Evolutionary conservation across 2,329 filamentous ascomycete species (phyloP), one percentile per base, ranked within the genome.

Genomic region (Calonectria naviculata): DNA sequence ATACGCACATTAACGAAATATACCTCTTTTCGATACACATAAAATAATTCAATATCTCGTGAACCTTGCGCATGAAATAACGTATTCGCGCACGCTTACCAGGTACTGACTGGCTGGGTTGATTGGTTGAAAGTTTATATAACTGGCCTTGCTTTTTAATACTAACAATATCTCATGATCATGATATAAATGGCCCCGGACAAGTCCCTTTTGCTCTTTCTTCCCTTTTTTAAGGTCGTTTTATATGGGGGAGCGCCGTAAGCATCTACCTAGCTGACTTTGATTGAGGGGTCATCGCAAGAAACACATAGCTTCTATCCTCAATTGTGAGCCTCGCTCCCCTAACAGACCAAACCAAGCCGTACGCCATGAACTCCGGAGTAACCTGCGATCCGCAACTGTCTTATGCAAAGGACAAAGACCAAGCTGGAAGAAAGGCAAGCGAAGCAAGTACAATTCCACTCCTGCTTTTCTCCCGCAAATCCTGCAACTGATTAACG

Each of bases 401-500:
- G 54, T 61, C 24, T 41, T 47, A 70, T 75, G 75, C 73, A 67
- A 75, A 78, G 74, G 70, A 76, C 58, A 76, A 74, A 74, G 68
- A 75, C 36, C 70, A 73, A 73, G 70, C 61, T 68, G 71, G 67
- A 77, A 71, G 66, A 71, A 26, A 58, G 62, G 70, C 41, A 58
- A 74, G 65, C 67, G 68, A 73, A 70, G 70, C 71, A 71, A 73
- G 56, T 64, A 74, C 54, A 67, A 65, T 24, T 54, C 29, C 67
- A 65, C 65, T 73, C 87, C n/a, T 41, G 19, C 41, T 60, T 54
- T 26, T 38, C n/a, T 31, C 28, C 29, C 47, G 26, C 47, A 7
- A 26, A 52, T 47, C n/a, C 29, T 64, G 44, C 26, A 31, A 38
- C 29, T 42, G 64, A 49, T 67, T 88, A 94, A 83, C 92, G 91